Percentiles rank a stretch among this genome's conserved stretches.
phyloP scores from a whole-genome alignment of 805 yeast species.

The Candida ponderosae region DNA sequence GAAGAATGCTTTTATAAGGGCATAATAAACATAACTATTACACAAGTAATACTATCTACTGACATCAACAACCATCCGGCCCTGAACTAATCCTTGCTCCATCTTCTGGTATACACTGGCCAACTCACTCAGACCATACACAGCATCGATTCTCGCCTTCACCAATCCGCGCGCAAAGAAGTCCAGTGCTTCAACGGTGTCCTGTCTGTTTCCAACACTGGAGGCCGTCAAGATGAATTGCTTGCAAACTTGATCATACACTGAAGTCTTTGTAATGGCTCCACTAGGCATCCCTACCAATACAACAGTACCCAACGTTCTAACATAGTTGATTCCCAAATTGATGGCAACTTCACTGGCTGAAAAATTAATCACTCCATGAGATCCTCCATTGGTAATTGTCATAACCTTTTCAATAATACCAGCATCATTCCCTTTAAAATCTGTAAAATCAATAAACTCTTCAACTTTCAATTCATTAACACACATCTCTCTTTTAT shows the following conservation, averaged over 20 bases:
- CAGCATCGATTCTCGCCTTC: constrained; percentile 52
- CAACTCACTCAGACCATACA: constrained; percentile 43
- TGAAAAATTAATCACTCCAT: constrained; percentile 63
- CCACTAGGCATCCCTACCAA: constrained; percentile 73
- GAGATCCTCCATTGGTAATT: constrained; percentile 71
- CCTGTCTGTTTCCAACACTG: constrained; percentile 83
- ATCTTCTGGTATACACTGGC: constrained; percentile 46
- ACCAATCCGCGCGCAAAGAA: constrained; percentile 63
- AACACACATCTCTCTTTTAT: constrained; percentile 43
- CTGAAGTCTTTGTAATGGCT: constrained; percentile 59
- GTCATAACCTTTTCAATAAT: too few species aligned
- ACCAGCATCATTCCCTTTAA: constrained; percentile 43
- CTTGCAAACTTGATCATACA: constrained; percentile 64
- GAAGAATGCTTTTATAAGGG: too few species aligned
- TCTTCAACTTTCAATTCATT: constrained; percentile 53
- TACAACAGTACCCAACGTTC: constrained; percentile 62
- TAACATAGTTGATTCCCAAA: constrained; percentile 48
- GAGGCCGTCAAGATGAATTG: constrained; percentile 69
- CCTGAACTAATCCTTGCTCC: constrained; percentile 57
- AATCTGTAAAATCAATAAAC: constrained; percentile 52
- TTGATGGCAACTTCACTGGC: constrained; percentile 60
- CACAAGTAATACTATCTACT: constrained; percentile 21
- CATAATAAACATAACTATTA: constrained; percentile 35
- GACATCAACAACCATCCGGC: constrained; percentile 59
- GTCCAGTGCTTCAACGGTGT: constrained; percentile 69